Base-by-base conservation (phyloP, 2,329 filamentous ascomycete species). In the Colletotrichum caudatum region DNA sequence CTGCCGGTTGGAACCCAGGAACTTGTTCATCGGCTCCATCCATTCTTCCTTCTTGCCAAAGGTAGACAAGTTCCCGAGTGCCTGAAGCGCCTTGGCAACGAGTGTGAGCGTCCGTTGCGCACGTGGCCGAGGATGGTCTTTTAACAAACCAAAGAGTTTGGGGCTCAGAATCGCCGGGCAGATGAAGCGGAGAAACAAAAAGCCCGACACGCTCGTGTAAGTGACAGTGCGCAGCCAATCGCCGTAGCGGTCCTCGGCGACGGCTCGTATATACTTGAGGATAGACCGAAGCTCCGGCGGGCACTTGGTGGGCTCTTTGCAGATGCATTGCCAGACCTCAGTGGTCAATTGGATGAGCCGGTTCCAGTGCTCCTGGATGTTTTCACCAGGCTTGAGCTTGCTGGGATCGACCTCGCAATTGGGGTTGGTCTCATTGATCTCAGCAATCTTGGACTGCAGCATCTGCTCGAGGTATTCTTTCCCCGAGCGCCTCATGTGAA, bases 1-100 rank as follows among this genome's bases (percentile, higher is more conserved):
- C 76, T 92, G 88, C 26, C 94, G 90, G 77, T 97, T 92, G 1
- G 89, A 86, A 11, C 86, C 87, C 48, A 98, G 84, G 76, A 98
- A 98, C 54, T 89, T 89, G 78, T 98, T 98, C 95, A 98, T 98
- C 0, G 94, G 94, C 82, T 97, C 95, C 95, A 98, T 98, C 94
- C 94, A 98, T n/a, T 92, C 91, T 81, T 98, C 95, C 79, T 97
- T 97, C 78, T 93, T 95, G 51, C 95, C 95, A 78, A 98, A 98
- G 0, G 90, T 94, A 2, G 94, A 93, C 82, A 98, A 87, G 79
- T 98, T 98, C 23, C 94, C 94, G 70, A 98, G 86, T 20, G 94
- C 95, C 81, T 98, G 95, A 11, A 98, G 84, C 1, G 93, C 94
- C 81, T 98, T 98, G 33, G 95, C 94, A 71, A 98, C 95, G 61